Conservation (phyloP, 441 rosid species). For the Gossypium davidsonii region DNA sequence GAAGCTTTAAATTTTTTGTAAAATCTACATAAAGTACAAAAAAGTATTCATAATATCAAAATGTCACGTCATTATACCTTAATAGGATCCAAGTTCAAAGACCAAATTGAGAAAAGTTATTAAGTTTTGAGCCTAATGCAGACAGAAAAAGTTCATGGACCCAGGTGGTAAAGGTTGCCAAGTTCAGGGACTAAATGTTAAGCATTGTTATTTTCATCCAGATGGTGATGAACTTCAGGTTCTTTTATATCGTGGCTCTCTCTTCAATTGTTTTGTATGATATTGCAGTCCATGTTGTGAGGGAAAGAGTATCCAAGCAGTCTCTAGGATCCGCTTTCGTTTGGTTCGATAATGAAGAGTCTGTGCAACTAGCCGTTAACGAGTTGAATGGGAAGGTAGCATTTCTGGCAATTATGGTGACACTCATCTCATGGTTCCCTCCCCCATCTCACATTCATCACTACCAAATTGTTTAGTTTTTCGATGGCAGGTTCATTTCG, state of each 20-base stretch:
- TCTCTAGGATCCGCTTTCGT: conserved; percentile 49
- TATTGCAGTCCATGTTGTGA: conserved; percentile 36
- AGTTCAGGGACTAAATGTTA: not conserved
- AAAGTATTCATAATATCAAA: too few relatives aligned
- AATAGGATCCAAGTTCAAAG: too few relatives aligned
- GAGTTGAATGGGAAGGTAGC: conserved; percentile 54
- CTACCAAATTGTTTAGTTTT: conserved; percentile 34
- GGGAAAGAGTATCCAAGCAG: conserved; percentile 30
- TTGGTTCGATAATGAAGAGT: conserved; percentile 36
- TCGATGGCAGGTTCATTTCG: conserved; percentile 51
- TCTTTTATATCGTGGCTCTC: not conserved
- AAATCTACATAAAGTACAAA: too few relatives aligned
- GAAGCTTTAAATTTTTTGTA: too few relatives aligned
- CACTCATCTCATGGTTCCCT: not conserved
- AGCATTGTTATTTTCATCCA: not conserved
- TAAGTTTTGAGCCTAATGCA: too few relatives aligned
- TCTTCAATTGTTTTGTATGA: not conserved
- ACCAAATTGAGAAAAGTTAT: too few relatives aligned
- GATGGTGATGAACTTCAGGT: not conserved
- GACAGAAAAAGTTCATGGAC: too few relatives aligned
- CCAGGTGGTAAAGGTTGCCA: too few relatives aligned
- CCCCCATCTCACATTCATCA: not conserved
- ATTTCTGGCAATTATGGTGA: not conserved
- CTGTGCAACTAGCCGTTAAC: conserved; percentile 38
- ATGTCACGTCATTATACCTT: too few relatives aligned